phyloP scores from a whole-genome alignment of 371 early-diverging fungal genomes.

The Mucor sp. region DNA sequence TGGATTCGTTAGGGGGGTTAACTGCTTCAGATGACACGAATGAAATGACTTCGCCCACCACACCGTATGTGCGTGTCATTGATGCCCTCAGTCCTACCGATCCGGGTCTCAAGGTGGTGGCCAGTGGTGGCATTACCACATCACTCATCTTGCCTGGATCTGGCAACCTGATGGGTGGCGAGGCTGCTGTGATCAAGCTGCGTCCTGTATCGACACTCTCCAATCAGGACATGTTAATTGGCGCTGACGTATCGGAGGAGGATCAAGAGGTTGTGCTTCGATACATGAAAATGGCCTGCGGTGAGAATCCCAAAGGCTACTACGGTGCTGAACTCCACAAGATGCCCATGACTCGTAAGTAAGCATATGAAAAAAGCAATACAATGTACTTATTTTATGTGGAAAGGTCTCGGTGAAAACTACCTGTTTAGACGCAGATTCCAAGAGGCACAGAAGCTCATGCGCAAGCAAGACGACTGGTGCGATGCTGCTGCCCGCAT shows the following conservation, averaged over 20 bases:
- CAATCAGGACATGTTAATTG: slow-evolving; percentile 69
- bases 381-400: background rate
- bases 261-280: slow-evolving; percentile 62
- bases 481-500: slow-evolving; percentile 61
- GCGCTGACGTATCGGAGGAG: slow-evolving; percentile 51
- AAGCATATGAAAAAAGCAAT: background rate
- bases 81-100: slow-evolving; percentile 71
- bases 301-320: slow-evolving; percentile 76
- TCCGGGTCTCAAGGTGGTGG: slow-evolving; percentile 66
- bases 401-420: slow-evolving; percentile 69
- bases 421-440: slow-evolving; percentile 71
- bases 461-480: slow-evolving; percentile 77
- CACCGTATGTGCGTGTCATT: slow-evolving; percentile 66
- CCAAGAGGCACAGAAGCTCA: slow-evolving; percentile 60
- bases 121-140: slow-evolving; percentile 83
- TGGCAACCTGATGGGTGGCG: slow-evolving; percentile 82
- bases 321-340: slow-evolving; percentile 37
- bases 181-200: slow-evolving; percentile 72
- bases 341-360: slow-evolving; percentile 50
- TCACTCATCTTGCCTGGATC: slow-evolving; percentile 79
- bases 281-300: slow-evolving; percentile 89
- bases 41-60: slow-evolving; percentile 68
- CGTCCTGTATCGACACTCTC: slow-evolving; percentile 59
- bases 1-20: slow-evolving; percentile 62
- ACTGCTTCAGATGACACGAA: slow-evolving; percentile 64